phyloP scores from a whole-genome alignment of 1,284 basidiomycete genomes.

The Anthracocystis panici-leucophaei region DNA sequence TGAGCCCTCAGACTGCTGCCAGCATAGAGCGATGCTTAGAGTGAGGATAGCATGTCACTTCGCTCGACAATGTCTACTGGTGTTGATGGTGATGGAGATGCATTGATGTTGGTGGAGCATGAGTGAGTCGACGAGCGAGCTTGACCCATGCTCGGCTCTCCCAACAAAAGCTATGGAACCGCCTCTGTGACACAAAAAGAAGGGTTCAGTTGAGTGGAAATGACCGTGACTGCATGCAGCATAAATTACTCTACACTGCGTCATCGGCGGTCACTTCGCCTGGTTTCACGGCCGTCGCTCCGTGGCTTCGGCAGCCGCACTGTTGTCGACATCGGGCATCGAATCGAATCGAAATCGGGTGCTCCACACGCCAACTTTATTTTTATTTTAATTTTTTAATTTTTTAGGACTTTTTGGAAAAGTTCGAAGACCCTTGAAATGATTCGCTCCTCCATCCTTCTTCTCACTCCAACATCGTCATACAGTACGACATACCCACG shows the following conservation, averaged over 20 bases:
- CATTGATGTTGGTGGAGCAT: background rate
- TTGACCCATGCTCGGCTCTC: background rate
- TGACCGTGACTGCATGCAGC: conserved; percentile 1
- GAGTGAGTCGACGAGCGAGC: background rate
- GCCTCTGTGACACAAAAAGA: background rate
- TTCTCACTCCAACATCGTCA: conserved; percentile 3
- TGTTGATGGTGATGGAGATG: background rate
- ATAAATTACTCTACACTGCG: no score
- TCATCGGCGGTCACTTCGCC: conserved; percentile 16
- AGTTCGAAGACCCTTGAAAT: background rate
- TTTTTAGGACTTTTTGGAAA: conserved; percentile 6
- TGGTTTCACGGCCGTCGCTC: conserved; percentile 5
- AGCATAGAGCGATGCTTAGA: background rate
- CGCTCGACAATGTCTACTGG: background rate
- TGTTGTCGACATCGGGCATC: background rate
- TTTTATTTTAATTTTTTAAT: no score
- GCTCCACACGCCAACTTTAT: conserved; percentile 2
- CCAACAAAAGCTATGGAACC: conserved; percentile 15
- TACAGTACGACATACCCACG: background rate
- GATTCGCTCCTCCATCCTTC: background rate
- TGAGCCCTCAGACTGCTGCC: background rate
- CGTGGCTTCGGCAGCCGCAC: background rate
- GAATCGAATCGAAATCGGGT: background rate
- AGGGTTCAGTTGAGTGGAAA: background rate
- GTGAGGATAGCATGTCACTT: background rate